Evolutionary conservation across 352 stramenopile genomes (phyloP).

Genomic region (Thalassiosira livingstoniorum): DNA sequence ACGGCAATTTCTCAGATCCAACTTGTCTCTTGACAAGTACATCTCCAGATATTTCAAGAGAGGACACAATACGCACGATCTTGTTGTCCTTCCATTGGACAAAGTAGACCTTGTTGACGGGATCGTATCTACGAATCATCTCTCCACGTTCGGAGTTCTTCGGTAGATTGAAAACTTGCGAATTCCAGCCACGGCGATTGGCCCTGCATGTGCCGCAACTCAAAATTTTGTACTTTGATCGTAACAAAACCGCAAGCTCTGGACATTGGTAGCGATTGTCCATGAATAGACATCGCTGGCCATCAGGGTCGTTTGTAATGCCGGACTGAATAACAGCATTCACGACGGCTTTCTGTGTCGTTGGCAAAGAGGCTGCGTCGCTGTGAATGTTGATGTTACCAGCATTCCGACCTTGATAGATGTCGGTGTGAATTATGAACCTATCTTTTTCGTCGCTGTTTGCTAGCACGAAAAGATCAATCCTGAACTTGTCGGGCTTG

Average conservation of each 20-base stretch:
- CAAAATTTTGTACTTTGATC: no score
- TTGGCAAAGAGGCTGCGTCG: neutral
- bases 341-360: constrained; percentile 22
- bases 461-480: constrained; percentile 33
- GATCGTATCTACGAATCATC: neutral
- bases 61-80: neutral
- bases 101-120: constrained; percentile 5
- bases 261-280: constrained; percentile 27
- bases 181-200: neutral
- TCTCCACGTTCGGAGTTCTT: neutral
- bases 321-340: constrained; percentile 33
- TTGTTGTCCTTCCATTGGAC: constrained; percentile 15
- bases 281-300: constrained; percentile 7
- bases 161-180: constrained; percentile 3
- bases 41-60: no score
- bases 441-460: neutral
- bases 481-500: constrained; percentile 32
- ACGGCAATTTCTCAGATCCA: no score
- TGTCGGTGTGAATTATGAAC: constrained; percentile 24
- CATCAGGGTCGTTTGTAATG: neutral
- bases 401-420: constrained; percentile 31
- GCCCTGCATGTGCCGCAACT: neutral
- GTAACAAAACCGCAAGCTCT: constrained; percentile 21
- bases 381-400: constrained; percentile 9
- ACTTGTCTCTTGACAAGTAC: no score